Percentiles rank a stretch among this genome's conserved stretches.
phyloP scores from a whole-genome alignment of 2,329 filamentous ascomycete genomes.

The Trichophyton mentagrophytes region DNA sequence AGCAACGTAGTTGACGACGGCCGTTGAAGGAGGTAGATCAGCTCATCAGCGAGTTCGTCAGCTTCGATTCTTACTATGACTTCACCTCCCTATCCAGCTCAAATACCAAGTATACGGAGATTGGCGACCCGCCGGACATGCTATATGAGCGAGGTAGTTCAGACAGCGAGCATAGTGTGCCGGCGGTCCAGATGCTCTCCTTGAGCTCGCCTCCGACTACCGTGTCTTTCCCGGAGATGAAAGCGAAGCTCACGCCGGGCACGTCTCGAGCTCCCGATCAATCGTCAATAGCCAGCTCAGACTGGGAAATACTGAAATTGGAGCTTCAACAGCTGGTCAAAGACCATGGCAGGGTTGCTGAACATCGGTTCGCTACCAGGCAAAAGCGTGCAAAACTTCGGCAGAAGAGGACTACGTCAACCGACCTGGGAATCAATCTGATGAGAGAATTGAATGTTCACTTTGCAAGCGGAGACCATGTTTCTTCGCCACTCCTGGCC shows the following conservation, averaged over 20 bases:
- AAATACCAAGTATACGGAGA: not conserved
- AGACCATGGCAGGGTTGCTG: constrained; percentile 13
- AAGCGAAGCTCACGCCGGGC: not conserved
- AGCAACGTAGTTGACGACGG: not conserved
- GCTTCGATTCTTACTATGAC: not conserved
- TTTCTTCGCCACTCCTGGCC: constrained; percentile 5
- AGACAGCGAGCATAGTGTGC: not conserved
- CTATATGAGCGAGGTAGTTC: not conserved
- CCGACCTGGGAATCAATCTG: constrained; percentile 13
- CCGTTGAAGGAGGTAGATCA: not conserved
- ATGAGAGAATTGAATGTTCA: constrained; percentile 17
- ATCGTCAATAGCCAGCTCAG: not conserved
- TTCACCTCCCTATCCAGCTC: not conserved
- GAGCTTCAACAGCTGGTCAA: constrained; percentile 14
- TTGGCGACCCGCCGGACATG: not conserved
- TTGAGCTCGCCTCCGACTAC: not conserved
- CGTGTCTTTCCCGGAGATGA: not conserved
- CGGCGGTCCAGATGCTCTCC: too few species aligned
- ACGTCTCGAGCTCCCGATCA: not conserved
- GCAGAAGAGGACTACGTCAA: constrained; percentile 19
- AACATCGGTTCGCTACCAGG: not conserved
- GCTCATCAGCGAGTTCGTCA: not conserved
- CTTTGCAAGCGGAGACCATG: not conserved
- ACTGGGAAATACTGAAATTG: not conserved
- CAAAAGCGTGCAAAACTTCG: constrained; percentile 15